phyloP scores from a whole-genome alignment of 176 grass and related monocot genomes.

The Hordeum vulgare region MorexV3_pseudomolecules_assembly NC_058518.1:508327337-508327836 shows the following conservation, averaged over 20 bases:
- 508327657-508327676: constrained; percentile 86
- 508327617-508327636: not conserved
- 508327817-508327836: not conserved
- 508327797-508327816: not conserved
- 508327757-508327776: constrained; percentile 69
- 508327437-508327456: no score
- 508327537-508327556: no score
- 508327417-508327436: not conserved
- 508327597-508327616: not conserved
- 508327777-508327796: not conserved
- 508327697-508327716: constrained; percentile 86
- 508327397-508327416: constrained; percentile 93
- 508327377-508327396: constrained; percentile 97
- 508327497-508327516: no score
- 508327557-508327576: no score
- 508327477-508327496: no score
- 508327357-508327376: constrained; percentile 80
- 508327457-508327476: no score
- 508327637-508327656: constrained; percentile 54
- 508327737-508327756: constrained; percentile 98
- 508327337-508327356: no score
- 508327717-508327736: constrained; percentile 90
- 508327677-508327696: constrained; percentile 89
- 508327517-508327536: no score
- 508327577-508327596: no score